A percentile compares a stretch with the other conserved stretches of the same genome.
Evolutionary conservation across 2,329 filamentous ascomycete species (phyloP).

Genomic region (Acarospora socialis): DNA sequence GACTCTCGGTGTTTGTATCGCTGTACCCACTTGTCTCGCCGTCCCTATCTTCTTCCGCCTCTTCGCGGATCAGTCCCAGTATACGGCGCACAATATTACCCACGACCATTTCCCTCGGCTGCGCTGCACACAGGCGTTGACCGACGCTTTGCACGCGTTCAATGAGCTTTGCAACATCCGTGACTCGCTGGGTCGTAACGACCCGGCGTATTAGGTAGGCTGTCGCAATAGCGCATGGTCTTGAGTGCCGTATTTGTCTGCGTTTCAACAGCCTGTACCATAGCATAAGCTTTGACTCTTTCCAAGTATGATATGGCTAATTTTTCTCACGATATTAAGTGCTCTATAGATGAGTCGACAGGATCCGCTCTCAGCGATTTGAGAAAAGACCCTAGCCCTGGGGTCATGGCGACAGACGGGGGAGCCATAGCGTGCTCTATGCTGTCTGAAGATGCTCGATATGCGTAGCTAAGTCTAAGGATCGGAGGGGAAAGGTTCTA

Average conservation of each 20-base stretch:
- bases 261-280: slow-evolving; percentile 68
- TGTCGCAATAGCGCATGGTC: slow-evolving; percentile 81
- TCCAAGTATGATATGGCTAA: slow-evolving; percentile 2
- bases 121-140: slow-evolving; percentile 61
- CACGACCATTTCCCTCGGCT: slow-evolving; percentile 80
- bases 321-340: slow-evolving; percentile 57
- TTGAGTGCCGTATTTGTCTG: slow-evolving; percentile 74
- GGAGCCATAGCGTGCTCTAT: slow-evolving; percentile 39
- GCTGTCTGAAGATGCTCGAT: not conserved
- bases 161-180: slow-evolving; percentile 64
- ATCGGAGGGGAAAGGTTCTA: slow-evolving; percentile 5
- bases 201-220: slow-evolving; percentile 78
- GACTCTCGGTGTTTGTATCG: slow-evolving; percentile 45
- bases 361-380: slow-evolving; percentile 61
- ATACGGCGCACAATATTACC: slow-evolving; percentile 90
- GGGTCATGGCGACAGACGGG: slow-evolving; percentile 45
- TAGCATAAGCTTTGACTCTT: slow-evolving; percentile 14
- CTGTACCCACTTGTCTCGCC: slow-evolving; percentile 41
- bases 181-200: slow-evolving; percentile 66
- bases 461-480: slow-evolving; percentile 2
- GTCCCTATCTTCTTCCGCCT: slow-evolving; percentile 68
- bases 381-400: slow-evolving; percentile 63
- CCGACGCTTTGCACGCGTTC: slow-evolving; percentile 68
- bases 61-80: slow-evolving; percentile 78
- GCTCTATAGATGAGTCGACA: slow-evolving; percentile 71